A percentile compares a stretch with the other conserved stretches of the same genome.
Evolutionary conservation across 1,284 basidiomycete species (phyloP).

Genomic region (Volvariella volvacea): DNA sequence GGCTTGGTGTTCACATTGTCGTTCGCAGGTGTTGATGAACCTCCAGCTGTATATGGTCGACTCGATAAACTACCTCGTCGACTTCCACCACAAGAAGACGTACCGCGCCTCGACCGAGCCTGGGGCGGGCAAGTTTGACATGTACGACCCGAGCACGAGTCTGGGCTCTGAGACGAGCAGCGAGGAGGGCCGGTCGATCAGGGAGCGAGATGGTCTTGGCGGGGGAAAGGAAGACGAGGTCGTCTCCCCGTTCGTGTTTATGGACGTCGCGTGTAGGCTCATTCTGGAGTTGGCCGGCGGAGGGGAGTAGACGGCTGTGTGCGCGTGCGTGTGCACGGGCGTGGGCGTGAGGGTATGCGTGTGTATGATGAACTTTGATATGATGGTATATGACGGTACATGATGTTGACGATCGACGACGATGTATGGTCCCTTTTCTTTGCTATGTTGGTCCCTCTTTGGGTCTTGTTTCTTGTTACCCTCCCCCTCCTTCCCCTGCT

Average conservation of each 20-base stretch:
- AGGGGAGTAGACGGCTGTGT: slow-evolving; percentile 21
- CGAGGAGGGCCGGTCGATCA: slow-evolving; percentile 41
- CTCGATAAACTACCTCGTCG: slow-evolving; percentile 93
- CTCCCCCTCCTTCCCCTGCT: too few species aligned
- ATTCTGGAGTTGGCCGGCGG: slow-evolving; percentile 78
- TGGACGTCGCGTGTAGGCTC: slow-evolving; percentile 87
- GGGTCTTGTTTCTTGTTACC: too few species aligned
- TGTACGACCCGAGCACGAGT: slow-evolving; percentile 38
- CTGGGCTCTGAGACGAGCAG: slow-evolving; percentile 36
- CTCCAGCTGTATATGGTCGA: slow-evolving; percentile 96
- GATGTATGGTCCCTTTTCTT: too few species aligned
- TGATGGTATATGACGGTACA: too few species aligned
- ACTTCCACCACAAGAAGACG: slow-evolving; percentile 96
- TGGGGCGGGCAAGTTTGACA: slow-evolving; percentile 63
- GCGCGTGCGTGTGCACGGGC: too few species aligned
- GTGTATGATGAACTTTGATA: too few species aligned
- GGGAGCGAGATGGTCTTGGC: slow-evolving; percentile 36
- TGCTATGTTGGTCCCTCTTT: too few species aligned
- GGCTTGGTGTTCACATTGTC: slow-evolving; percentile 4
- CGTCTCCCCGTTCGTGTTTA: slow-evolving; percentile 92
- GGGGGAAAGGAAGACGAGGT: slow-evolving; percentile 63
- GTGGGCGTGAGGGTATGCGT: too few species aligned
- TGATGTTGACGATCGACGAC: too few species aligned
- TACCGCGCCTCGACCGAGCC: slow-evolving; percentile 62
- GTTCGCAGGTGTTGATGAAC: slow-evolving; percentile 84